Base-by-base conservation (phyloP, 2,329 filamentous ascomycete species). In the Paramyrothecium roridum region DNA sequence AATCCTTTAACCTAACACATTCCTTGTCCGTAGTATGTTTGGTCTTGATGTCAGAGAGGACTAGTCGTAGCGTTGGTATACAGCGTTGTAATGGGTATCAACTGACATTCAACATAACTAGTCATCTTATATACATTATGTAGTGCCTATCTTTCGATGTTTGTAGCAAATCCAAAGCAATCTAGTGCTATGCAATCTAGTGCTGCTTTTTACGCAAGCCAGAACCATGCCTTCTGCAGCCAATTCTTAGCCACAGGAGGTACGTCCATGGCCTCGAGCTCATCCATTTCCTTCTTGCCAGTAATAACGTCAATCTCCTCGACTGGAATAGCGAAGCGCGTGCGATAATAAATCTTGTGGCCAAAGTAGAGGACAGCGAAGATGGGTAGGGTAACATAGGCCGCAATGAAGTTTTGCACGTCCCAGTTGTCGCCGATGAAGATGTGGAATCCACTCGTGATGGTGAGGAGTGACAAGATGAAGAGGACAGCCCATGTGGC, bases 391-490 rank as follows among this genome's bases (percentile, higher is more conserved):
- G 78, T 87, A 64, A 89, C 77, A 63, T 86, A 91, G 63, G 73
- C 79, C 0, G 83, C 81, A n/a, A 87, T 57, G 64, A 95, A 95
- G 62, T 78, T 77, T 6, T 79, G 76, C 0, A 79, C 80, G 17
- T 77, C 81, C 81, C 86, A 93, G 26, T 85, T 76, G 8, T 77
- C 73, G 0, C 84, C 82, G 67, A 87, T 88, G 67, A 93, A 93
- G 16, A 88, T 82, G 37, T 86, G 81, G 71, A 92, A 93, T 1
- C 89, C 90, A 63, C 91, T 91, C 61, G 90, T 86, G 3, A 93
- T 71, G 1, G 80, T 83, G n/a, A 93, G 76, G 23, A 90, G 71
- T 3, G 70, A 67, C 53, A 91, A 80, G 22, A 84, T 66, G 17
- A 80, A 67, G 2, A 91, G 78, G 11, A 80, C 78, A 53, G 81